Evolutionary conservation across 2,329 filamentous ascomycete genomes (phyloP).

Genomic region (Curvularia spicifera): DNA sequence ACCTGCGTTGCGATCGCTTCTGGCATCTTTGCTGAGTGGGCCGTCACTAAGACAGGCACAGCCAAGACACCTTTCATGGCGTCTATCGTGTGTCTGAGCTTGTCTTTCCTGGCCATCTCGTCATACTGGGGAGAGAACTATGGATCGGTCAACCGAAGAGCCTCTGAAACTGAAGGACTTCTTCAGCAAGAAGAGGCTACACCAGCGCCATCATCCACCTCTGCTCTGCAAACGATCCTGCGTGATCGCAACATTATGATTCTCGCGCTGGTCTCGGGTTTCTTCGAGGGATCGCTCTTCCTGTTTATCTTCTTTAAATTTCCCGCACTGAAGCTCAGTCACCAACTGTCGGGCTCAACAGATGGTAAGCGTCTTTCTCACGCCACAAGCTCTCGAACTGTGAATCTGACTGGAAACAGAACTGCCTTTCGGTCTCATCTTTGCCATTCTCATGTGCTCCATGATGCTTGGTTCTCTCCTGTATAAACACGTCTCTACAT

Average conservation of each 20-base stretch:
- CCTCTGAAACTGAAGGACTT: constrained; percentile 30
- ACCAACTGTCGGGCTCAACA: constrained; percentile 37
- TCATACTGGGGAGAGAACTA: constrained; percentile 62
- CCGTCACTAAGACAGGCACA: constrained; percentile 57
- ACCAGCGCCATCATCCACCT: constrained; percentile 25
- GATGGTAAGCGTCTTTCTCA: constrained; percentile 27
- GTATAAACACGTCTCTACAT: constrained; percentile 53
- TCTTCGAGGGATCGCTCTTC: constrained; percentile 68
- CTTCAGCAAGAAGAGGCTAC: constrained; percentile 39
- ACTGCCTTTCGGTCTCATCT: constrained; percentile 60
- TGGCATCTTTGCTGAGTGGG: constrained; percentile 60
- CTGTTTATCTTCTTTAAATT: constrained; percentile 70
- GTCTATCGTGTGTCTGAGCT: constrained; percentile 52
- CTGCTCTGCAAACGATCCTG: constrained; percentile 34
- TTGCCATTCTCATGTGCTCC: constrained; percentile 65
- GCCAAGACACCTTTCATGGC: constrained; percentile 61
- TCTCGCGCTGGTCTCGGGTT: constrained; percentile 60
- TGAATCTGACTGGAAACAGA: constrained; percentile 26
- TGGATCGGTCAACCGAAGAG: constrained; percentile 41
- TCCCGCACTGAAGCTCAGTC: constrained; percentile 56
- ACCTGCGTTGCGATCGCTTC: constrained; percentile 59
- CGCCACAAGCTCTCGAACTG: no score
- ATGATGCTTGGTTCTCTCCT: constrained; percentile 65
- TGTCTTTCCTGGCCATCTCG: constrained; percentile 57
- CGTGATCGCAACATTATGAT: constrained; percentile 58